These are phyloP conservation scores for Sphagnum magellanicum DNA, from an alignment of 228 moss, liverwort and hornwort species.

Conservation along the genomic window DNA sequence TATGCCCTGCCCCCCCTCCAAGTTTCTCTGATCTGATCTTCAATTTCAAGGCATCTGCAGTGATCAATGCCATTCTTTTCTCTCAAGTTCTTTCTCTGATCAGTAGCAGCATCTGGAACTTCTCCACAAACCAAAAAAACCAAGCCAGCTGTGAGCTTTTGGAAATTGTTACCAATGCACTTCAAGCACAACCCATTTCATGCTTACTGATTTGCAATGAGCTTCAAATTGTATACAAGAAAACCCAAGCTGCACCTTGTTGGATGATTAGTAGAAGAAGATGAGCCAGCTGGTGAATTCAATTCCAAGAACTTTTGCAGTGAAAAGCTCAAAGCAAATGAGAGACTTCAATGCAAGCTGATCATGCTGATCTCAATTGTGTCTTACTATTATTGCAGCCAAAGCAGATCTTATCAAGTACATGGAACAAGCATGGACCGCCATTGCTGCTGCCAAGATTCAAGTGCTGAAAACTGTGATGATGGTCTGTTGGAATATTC, in stretches of 20 bases:
- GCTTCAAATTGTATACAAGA: too few species aligned
- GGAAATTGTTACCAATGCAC: too few species aligned
- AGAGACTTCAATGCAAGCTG: neutral
- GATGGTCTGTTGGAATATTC: neutral
- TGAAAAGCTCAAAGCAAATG: too few species aligned
- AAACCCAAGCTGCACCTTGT: too few species aligned
- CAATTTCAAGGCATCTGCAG: neutral
- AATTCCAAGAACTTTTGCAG: too few species aligned
- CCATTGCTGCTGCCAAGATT: constrained; percentile 62
- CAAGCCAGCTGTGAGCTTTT: too few species aligned
- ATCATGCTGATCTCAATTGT: neutral
- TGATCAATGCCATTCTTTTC: neutral
- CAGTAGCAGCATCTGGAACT: too few species aligned
- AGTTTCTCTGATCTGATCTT: neutral
- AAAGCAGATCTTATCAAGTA: constrained; percentile 53
- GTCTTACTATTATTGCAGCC: constrained; percentile 5
- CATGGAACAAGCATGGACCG: constrained; percentile 60
- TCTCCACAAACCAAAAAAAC: too few species aligned
- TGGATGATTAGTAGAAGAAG: neutral
- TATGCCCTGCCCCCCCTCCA: neutral
- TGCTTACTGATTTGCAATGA: too few species aligned
- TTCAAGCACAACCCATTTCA: too few species aligned
- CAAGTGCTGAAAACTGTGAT: constrained; percentile 49
- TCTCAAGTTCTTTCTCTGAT: too few species aligned
- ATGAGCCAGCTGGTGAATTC: neutral